Percentiles rank a stretch among this genome's conserved stretches.
Conservation (phyloP, 75 land plant genomes). For the Cunninghamia lanceolata region DNA sequence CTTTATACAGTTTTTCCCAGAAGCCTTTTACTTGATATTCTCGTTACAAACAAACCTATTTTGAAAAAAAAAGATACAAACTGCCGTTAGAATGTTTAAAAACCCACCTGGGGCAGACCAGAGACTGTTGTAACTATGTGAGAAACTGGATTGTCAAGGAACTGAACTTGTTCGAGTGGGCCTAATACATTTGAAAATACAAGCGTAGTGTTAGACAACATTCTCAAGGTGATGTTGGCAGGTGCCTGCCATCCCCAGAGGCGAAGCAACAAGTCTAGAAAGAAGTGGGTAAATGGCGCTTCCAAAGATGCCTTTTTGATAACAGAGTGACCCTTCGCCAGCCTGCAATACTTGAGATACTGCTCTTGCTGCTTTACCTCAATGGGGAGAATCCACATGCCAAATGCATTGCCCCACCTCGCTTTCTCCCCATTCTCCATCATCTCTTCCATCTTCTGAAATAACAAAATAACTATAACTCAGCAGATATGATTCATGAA, state of each 20-base stretch:
- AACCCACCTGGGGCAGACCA: conserved; percentile 72
- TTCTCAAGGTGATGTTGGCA: conserved; percentile 26
- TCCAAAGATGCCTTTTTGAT: conserved; percentile 70
- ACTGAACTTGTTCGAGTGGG: conserved; percentile 59
- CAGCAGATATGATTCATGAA: neutral
- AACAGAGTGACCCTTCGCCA: conserved; percentile 38
- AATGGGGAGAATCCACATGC: conserved; percentile 30
- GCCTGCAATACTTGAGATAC: conserved; percentile 59
- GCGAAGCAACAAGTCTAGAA: conserved; percentile 30
- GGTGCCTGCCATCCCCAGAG: conserved; percentile 50
- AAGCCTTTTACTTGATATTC: too few relatives aligned
- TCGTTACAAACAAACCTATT: too few relatives aligned
- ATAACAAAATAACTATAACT: neutral
- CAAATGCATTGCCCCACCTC: conserved; percentile 45
- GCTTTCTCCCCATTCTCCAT: conserved; percentile 23
- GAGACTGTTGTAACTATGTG: conserved; percentile 55
- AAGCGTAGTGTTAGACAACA: conserved; percentile 50
- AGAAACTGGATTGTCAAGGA: conserved; percentile 52
- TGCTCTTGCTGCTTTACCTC: neutral
- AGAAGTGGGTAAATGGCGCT: conserved; percentile 37
- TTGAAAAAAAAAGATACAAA: neutral
- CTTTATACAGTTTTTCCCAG: too few relatives aligned
- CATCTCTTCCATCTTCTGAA: conserved; percentile 38
- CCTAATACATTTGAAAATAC: conserved; percentile 72
- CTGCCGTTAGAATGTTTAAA: neutral